Base-by-base conservation (phyloP, 768 basidiomycete genomes). In the Auriscalpium microsporum region DNA sequence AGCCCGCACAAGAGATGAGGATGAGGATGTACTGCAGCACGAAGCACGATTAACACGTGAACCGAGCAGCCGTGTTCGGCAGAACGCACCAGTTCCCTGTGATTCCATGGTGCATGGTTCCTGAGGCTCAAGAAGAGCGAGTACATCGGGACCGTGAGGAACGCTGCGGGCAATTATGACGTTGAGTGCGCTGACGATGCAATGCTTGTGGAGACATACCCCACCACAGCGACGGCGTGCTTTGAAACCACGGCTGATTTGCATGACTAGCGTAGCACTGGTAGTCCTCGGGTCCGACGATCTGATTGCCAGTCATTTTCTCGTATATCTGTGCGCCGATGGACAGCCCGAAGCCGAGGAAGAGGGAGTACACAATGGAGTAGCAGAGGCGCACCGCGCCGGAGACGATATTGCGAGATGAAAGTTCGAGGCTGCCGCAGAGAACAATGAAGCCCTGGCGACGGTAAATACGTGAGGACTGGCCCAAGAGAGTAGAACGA, bases 351-450 rank as follows among this genome's bases (percentile, higher is more conserved):
- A 94, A 90, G 0, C 86, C 85, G 8, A 87, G 73, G 67, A 84
- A 85, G 16, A 85, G 73, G n/a, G 86, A 83, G 64, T 93, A 94
- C 55, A 87, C 77, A 52, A 88, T 75, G 23, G 87, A 79, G 63
- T 87, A 93, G 61, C 87, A 87, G 14, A 93, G 74, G 40, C 89
- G 78, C 35, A 93, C 90, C 10, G 88, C 84, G n/a, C 92, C 90
- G 0, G 88, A 76, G 34, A 91, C 82, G 63, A 94, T 84, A 58
- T 87, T 88, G 16, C 89, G 79, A 3, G 88, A 86, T 56, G 88
- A 80, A 19, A 92, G 71, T 65, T 93, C 91, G 34, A 93, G 80
- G 10, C 84, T 78, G 49, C 86, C 92, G 62, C 74, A 78, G 13
- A 87, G 76, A 10, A 87, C 81, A 50, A 87, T 80, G 57, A 85